Evolutionary conservation across 768 basidiomycete species (phyloP).

Genomic region (Rhodosporidiobolus odoratus): DNA sequence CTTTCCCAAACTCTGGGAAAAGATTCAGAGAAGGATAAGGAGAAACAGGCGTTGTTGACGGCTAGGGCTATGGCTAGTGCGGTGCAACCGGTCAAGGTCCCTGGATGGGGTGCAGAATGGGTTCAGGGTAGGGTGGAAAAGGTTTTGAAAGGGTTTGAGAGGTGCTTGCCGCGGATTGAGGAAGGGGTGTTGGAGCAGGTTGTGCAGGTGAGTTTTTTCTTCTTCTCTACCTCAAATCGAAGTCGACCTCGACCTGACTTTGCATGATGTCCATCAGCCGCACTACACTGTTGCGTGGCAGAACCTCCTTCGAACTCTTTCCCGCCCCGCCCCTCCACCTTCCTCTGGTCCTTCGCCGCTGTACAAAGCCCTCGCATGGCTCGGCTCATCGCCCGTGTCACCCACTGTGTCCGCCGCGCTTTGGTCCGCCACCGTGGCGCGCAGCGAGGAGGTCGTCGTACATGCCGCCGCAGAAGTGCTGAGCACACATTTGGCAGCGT

Average conservation of each 20-base stretch:
- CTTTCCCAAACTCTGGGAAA: neutral
- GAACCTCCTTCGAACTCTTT: constrained; percentile 2
- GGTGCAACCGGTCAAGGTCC: neutral
- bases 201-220: neutral
- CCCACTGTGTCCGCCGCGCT: neutral
- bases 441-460: neutral
- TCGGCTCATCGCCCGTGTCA: neutral
- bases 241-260: neutral
- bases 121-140: neutral
- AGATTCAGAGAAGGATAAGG: neutral
- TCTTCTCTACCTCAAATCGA: neutral
- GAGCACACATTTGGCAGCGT: neutral
- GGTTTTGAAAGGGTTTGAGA: constrained; percentile 12
- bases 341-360: neutral
- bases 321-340: neutral
- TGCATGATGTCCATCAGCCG: neutral
- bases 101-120: constrained; percentile 24
- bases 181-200: neutral
- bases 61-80: constrained; percentile 8
- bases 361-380: constrained; percentile 2
- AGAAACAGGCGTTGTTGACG: neutral
- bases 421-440: neutral
- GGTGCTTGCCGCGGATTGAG: neutral
- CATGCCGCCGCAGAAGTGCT: neutral
- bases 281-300: constrained; percentile 6